A percentile compares a stretch with the other conserved stretches of the same genome.
These are phyloP conservation scores for Hevea brasiliensis DNA, from an alignment of 345 rosid genomes.

Conservation along the genomic window DNA sequence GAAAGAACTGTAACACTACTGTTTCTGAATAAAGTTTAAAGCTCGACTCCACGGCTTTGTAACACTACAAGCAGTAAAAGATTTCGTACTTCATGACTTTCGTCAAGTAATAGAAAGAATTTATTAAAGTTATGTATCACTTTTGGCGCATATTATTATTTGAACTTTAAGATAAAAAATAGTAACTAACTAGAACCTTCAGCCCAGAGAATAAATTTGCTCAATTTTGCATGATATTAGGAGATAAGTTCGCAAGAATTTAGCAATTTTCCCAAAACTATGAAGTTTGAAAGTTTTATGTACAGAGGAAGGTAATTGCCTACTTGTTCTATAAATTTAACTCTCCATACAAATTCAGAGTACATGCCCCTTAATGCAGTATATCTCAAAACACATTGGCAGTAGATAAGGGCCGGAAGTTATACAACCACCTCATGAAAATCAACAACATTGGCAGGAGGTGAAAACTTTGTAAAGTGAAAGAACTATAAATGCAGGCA, in stretches of 20 bases:
- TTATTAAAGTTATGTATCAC: neutral
- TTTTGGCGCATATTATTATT: neutral
- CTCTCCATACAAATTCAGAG: conserved; percentile 13
- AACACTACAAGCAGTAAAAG: neutral
- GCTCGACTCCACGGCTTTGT: neutral
- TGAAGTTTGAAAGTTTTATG: conserved; percentile 12
- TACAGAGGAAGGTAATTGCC: conserved; percentile 17
- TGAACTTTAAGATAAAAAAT: neutral
- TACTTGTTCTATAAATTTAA: conserved; percentile 19
- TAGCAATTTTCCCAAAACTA: neutral
- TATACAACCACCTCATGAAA: conserved; percentile 21
- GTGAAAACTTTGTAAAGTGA: neutral
- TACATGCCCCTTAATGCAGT: neutral
- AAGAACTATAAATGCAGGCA: conserved; percentile 15
- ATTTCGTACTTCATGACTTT: neutral
- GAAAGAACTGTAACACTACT: too few relatives aligned
- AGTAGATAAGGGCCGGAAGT: conserved; percentile 11
- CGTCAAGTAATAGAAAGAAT: neutral
- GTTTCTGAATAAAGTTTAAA: neutral
- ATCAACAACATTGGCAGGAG: conserved; percentile 1
- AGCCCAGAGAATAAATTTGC: neutral
- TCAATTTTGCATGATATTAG: neutral
- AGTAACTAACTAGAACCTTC: neutral
- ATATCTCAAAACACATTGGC: conserved; percentile 6
- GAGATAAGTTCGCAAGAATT: neutral